phyloP scores from a whole-genome alignment of 768 basidiomycete genomes.

The Collybia sordida region DNA sequence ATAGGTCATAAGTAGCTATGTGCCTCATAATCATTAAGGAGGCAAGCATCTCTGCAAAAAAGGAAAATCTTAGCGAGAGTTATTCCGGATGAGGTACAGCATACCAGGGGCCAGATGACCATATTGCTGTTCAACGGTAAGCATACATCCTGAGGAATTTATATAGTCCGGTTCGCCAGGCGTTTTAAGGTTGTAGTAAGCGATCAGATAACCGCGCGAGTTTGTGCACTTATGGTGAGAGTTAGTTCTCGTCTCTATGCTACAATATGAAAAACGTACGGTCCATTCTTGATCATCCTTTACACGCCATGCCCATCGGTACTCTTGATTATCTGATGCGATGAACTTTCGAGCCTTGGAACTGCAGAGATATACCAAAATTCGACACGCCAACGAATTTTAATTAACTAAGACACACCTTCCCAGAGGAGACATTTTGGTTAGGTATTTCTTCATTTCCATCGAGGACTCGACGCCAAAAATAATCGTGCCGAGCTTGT shows the following conservation, averaged over 20 bases:
- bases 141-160: conserved; percentile 57
- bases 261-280: conserved; percentile 34
- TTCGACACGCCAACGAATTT: conserved; percentile 1
- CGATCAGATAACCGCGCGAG: conserved; percentile 47
- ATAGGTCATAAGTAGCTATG: conserved; percentile 45
- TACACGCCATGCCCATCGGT: conserved; percentile 55
- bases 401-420: conserved; percentile 34
- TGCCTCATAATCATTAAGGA: conserved; percentile 66
- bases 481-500: conserved; percentile 52
- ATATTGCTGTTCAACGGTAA: conserved; percentile 63
- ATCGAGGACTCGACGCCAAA: conserved; percentile 34
- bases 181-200: conserved; percentile 58
- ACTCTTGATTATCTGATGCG: conserved; percentile 60
- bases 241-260: background rate
- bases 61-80: conserved; percentile 2
- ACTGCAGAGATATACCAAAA: conserved; percentile 22
- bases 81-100: background rate
- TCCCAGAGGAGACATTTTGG: conserved; percentile 35
- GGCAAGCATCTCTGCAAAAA: conserved; percentile 52
- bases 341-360: conserved; percentile 49
- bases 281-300: conserved; percentile 62
- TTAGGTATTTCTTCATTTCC: conserved; percentile 55
- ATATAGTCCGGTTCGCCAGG: conserved; percentile 54
- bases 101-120: conserved; percentile 57
- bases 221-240: conserved; percentile 50